Evolutionary conservation across 768 basidiomycete genomes (phyloP).

Genomic region (Mycena haematopus): DNA sequence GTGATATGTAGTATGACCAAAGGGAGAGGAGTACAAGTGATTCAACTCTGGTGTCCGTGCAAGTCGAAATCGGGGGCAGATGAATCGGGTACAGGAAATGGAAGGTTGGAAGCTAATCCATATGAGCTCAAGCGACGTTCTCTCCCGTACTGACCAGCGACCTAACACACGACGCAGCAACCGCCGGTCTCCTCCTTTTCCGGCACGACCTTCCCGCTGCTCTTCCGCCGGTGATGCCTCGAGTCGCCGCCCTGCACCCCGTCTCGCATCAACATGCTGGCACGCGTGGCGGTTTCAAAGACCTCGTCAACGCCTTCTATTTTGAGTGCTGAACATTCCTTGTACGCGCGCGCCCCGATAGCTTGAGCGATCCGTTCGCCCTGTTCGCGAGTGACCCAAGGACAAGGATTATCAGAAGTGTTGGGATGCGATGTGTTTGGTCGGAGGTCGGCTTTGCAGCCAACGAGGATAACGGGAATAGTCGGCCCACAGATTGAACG

Average conservation of each 20-base stretch:
- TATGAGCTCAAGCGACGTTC: conserved; percentile 15
- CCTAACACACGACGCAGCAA: conserved; percentile 75
- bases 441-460: conserved; percentile 94
- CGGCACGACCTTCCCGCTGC: conserved; percentile 50
- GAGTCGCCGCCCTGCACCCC: conserved; percentile 60
- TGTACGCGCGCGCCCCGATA: conserved; percentile 93
- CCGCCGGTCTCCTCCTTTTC: conserved; percentile 55
- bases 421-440: conserved; percentile 57
- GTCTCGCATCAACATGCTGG: conserved; percentile 95
- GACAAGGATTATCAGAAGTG: conserved; percentile 49
- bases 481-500: conserved; percentile 92
- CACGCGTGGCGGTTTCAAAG: conserved; percentile 95
- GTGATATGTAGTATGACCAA: conserved; percentile 16
- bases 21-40: conserved; percentile 14
- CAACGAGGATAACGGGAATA: conserved; percentile 94
- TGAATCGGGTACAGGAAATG: conserved; percentile 22
- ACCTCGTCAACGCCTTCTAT: conserved; percentile 96
- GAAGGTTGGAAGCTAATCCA: conserved; percentile 12
- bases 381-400: conserved; percentile 76
- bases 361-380: conserved; percentile 81
- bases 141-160: conserved; percentile 26
- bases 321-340: conserved; percentile 91
- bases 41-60: conserved; percentile 27
- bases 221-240: conserved; percentile 60
- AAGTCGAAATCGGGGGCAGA: conserved; percentile 13